These are phyloP conservation scores for Triangularia setosa DNA, from an alignment of 2,329 filamentous ascomycete species.

Conservation along the genomic window DNA sequence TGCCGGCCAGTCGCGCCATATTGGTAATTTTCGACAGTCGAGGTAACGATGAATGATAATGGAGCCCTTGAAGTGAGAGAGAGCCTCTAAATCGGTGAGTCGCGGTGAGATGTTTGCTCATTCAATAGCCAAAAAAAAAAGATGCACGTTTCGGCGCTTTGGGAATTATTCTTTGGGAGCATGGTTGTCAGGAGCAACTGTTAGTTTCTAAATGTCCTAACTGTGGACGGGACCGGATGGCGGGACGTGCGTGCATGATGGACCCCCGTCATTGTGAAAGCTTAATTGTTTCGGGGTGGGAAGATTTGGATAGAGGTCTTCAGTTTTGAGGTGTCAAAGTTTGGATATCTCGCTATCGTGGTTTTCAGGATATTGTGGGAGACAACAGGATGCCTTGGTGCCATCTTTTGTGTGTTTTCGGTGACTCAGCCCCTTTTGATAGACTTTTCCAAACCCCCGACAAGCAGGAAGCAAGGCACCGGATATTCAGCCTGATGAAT, in stretches of 20 bases:
- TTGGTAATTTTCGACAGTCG: not conserved
- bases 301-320: not conserved
- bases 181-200: conserved; percentile 10
- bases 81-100: too few species aligned
- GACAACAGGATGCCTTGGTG: too few species aligned
- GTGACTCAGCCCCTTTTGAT: not conserved
- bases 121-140: not conserved
- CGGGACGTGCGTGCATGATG: not conserved
- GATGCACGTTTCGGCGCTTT: not conserved
- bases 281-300: not conserved
- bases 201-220: not conserved
- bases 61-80: not conserved
- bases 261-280: not conserved
- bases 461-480: not conserved
- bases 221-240: not conserved
- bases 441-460: not conserved
- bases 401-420: too few species aligned
- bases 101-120: too few species aligned
- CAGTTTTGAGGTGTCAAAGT: too few species aligned
- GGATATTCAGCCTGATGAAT: too few species aligned
- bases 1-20: conserved; percentile 17
- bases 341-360: too few species aligned
- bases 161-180: not conserved
- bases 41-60: too few species aligned
- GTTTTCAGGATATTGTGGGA: too few species aligned